Percentiles rank a stretch among this genome's conserved stretches.
phyloP scores from a whole-genome alignment of 129 eudicot genomes.

The Erigeron canadensis region DNA sequence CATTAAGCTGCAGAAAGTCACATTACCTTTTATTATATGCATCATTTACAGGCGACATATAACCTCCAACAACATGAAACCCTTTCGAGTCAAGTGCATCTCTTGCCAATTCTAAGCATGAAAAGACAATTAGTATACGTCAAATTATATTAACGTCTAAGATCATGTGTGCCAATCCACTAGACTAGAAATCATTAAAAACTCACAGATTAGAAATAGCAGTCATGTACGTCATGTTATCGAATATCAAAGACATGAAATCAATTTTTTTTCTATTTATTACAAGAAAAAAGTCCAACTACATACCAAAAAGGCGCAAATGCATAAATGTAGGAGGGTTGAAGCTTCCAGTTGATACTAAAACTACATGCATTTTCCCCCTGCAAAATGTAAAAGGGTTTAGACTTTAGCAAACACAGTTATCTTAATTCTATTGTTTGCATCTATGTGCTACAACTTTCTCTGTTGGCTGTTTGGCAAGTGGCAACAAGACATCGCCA shows the following conservation, averaged over 20 bases:
- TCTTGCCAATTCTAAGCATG: conserved; percentile 77
- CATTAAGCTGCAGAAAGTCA: conserved; percentile 11
- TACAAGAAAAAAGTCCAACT: background rate
- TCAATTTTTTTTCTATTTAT: background rate
- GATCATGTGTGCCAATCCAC: too few relatives aligned
- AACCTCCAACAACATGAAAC: conserved; percentile 82
- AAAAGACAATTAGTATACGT: conserved; percentile 14
- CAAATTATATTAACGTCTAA: background rate
- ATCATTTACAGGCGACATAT: conserved; percentile 95
- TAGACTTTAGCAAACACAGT: background rate
- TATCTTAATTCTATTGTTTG: too few relatives aligned
- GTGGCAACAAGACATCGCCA: too few relatives aligned
- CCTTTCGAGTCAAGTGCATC: conserved; percentile 78
- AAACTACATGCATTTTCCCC: conserved; percentile 49
- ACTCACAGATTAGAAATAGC: background rate
- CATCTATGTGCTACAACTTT: too few relatives aligned
- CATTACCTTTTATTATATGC: conserved; percentile 81
- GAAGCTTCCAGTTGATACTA: conserved; percentile 91
- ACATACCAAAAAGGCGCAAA: conserved; percentile 88
- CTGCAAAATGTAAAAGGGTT: conserved; percentile 34
- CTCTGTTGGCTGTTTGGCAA: too few relatives aligned
- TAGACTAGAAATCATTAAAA: background rate
- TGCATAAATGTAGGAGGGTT: conserved; percentile 98
- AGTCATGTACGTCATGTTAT: background rate
- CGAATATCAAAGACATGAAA: background rate